These are phyloP conservation scores for Prunus yedoensis DNA, from an alignment of 331 rosid genomes.

Conservation along the genomic window DNA sequence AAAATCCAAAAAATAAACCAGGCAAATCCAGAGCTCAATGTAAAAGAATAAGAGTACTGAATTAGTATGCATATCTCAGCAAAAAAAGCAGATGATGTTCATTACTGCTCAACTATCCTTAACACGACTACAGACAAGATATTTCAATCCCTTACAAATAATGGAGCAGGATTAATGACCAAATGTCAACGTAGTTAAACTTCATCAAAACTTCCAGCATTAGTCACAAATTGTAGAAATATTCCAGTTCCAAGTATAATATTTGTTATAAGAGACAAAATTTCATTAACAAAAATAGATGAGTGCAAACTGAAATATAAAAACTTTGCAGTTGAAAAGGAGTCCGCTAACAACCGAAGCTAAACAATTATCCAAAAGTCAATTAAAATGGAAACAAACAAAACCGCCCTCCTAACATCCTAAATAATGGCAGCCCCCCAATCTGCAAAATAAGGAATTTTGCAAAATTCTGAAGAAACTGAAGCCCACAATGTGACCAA, in stretches of 20 bases:
- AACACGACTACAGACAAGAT: background rate
- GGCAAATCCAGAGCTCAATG: background rate
- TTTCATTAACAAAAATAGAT: background rate
- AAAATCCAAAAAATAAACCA: background rate
- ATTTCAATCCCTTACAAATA: background rate
- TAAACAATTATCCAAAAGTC: background rate
- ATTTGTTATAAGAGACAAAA: background rate
- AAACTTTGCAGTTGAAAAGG: too few relatives aligned
- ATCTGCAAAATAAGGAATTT: background rate
- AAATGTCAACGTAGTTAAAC: background rate
- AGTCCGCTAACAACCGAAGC: too few relatives aligned
- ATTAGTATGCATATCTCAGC: constrained; percentile 2
- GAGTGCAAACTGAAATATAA: too few relatives aligned
- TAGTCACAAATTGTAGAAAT: background rate
- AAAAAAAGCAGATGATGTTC: background rate
- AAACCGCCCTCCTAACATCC: background rate
- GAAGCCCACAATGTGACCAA: background rate
- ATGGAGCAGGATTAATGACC: background rate
- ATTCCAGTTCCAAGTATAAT: background rate
- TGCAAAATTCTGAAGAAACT: background rate
- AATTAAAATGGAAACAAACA: background rate
- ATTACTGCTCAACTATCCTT: background rate
- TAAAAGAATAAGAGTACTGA: background rate
- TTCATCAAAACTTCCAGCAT: background rate
- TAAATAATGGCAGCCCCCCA: background rate